These are phyloP conservation scores for Neonectria sp. DNA, from an alignment of 2,329 filamentous ascomycete genomes.

Conservation along the genomic window DNA sequence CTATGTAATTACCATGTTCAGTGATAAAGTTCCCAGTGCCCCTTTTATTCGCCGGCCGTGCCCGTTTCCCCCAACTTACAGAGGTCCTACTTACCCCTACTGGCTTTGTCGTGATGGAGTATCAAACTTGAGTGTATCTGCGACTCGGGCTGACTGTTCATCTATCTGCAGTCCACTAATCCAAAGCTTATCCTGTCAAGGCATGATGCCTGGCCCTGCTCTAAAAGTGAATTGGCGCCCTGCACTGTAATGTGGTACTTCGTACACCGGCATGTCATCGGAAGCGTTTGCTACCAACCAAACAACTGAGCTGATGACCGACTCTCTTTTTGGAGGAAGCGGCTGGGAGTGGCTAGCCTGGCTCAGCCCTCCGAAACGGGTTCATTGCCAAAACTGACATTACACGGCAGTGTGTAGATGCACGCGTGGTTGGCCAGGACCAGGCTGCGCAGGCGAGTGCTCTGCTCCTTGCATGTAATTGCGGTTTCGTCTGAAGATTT, in stretches of 20 bases:
- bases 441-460: constrained; percentile 2
- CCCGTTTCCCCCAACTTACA: background rate
- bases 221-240: background rate
- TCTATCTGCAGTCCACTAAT: background rate
- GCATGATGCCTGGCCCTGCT: constrained; percentile 5
- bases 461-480: background rate
- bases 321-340: background rate
- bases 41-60: constrained; percentile 1
- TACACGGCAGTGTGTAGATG: constrained; percentile 9
- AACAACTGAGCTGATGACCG: background rate
- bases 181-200: constrained; percentile 5
- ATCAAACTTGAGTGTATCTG: background rate
- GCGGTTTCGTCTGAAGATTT: background rate
- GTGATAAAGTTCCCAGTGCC: background rate
- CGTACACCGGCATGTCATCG: background rate
- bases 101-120: background rate
- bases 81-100: background rate
- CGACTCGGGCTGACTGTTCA: background rate
- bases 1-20: no score
- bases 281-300: background rate
- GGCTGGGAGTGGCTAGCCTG: background rate
- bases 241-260: background rate
- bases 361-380: background rate
- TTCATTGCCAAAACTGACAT: constrained; percentile 1
- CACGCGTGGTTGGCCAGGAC: background rate